Conservation (phyloP, 2,329 filamentous ascomycete genomes). For the Trichoderma sp. region DNA sequence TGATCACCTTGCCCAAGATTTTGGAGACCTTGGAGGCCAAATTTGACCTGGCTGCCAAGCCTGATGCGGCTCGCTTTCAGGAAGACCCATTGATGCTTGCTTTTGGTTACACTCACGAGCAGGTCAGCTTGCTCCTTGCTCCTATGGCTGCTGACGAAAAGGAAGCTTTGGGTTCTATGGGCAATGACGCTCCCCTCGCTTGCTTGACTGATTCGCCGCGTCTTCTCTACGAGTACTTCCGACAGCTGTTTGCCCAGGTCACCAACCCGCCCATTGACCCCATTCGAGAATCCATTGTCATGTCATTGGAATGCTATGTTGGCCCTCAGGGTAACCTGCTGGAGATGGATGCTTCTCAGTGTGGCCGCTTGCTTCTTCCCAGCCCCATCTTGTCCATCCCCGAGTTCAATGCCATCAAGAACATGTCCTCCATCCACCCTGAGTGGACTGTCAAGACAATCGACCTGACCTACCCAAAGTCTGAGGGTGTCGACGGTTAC, state of each 20-base stretch:
- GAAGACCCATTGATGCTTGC: conserved; percentile 82
- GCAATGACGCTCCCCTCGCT: conserved; percentile 91
- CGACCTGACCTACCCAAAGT: conserved; percentile 91
- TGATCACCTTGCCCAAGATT: conserved; percentile 79
- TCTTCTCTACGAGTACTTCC: conserved; percentile 93
- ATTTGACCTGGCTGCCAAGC: conserved; percentile 67
- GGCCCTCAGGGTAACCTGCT: conserved; percentile 93
- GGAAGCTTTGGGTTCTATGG: conserved; percentile 96
- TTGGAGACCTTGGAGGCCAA: conserved; percentile 64
- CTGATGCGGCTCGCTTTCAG: conserved; percentile 73
- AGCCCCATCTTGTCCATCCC: conserved; percentile 88
- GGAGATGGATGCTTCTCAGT: conserved; percentile 91
- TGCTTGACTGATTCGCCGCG: conserved; percentile 89
- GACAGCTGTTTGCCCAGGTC: conserved; percentile 95
- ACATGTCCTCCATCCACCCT: conserved; percentile 71
- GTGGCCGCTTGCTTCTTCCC: conserved; percentile 80
- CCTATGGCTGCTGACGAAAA: conserved; percentile 98
- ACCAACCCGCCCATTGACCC: conserved; percentile 98
- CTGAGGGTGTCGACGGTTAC: conserved; percentile 80
- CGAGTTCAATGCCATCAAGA: conserved; percentile 86
- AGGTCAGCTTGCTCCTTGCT: conserved; percentile 86
- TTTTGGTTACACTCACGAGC: conserved; percentile 94
- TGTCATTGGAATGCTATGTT: conserved; percentile 96
- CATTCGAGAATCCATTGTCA: conserved; percentile 95
- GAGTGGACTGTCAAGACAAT: conserved; percentile 89